Base-by-base conservation (phyloP, 495 filamentous ascomycete genomes). In the Lasiosphaeris hirsuta region DNA sequence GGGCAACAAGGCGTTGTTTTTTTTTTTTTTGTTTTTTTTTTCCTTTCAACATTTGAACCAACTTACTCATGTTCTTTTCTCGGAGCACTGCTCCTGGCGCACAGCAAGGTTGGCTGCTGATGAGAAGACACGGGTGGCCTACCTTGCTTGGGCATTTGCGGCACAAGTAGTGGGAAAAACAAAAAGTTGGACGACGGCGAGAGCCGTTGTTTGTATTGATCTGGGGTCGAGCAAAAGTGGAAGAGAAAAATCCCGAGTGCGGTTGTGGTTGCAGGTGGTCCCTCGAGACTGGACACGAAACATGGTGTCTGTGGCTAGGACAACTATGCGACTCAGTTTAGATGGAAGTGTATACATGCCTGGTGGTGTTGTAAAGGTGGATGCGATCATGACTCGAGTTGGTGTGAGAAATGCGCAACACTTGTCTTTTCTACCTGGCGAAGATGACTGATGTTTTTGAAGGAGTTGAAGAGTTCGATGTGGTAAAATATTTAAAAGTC, bases 201-300 rank as follows among this genome's bases (percentile, higher is more conserved):
- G 15, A 37, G 46, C 23, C n/a, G 46, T 15, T 49, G 46, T 49
- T 34, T 49, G 46, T 49, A 49, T 33, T 49, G 23, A 30, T 30
- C 5, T 30, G 23, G 46, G 46, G 46, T 10, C 4, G 19, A 33
- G 11, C 10, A 49, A 49, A 36, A 49, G 23, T 34, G 19, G 46
- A 37, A 49, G n/a, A 15, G 33, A 37, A 49, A 18, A 49, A 30
- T 30, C 23, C 23, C 23, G 23, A 30, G 23, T 30, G 23, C 23
- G 5, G 23, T 5, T 30, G 23, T 2, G 23, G 2, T 30, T 30
- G 23, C 23, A 30, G 23, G 23, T 30, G 5, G 23, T 30, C 23
- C 23, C 23, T 30, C 23, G 23, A 30, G 23, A 30, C 23, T 30
- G 23, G 23, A 30, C 23, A 30, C 23, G 23, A 30, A 30, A 30